Base-by-base conservation (phyloP, 805 yeast genomes). In the Candida rishiriensis region DNA sequence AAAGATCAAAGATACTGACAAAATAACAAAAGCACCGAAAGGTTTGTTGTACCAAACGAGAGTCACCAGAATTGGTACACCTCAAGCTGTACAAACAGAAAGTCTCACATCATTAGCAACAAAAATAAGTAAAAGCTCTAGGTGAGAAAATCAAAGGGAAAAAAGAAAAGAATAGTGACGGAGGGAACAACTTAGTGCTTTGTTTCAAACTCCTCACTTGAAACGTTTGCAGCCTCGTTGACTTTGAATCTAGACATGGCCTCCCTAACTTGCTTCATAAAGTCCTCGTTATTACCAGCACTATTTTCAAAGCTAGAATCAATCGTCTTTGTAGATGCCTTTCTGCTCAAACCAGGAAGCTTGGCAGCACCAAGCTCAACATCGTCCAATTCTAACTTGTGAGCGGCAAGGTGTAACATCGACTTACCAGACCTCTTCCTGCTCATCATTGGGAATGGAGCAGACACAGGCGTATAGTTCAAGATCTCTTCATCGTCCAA, bases 381-480 rank as follows among this genome's bases (percentile, higher is more conserved):
- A 29, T 78, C 87, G 40, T 78, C 78, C 53, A 84, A 65, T 51
- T 84, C 89, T 52, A 85, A 68, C 28, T 84, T 72, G 42, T 81
- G 72, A 21, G 85, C 81, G 1, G 90, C 81, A 52, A 84, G 69
- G 49, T 80, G 82, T 52, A 84, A 71, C 43, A 84, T 66, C 1
- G 90, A 83, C 57, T 81, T 83, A n/a, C 88, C 85, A 29, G 88
- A 81, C 55, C 79, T 78, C 60, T 91, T 79, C 60, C 90, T 74
- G 42, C 69, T 64, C 60, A 84, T 40, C 17, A 54, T 36, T 17
- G 61, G 62, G 44, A 47, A 57, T 13, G 64, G 57, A 65, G 78
- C 4, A 61, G 63, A 56, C 55, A 72, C 41, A 69, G 81, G 70
- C 33, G 70, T 66, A 52, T 67, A 76, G 44, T 64, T 65, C 46